Evolutionary conservation across 106 monocot species (phyloP).

Genomic region (Posidonia australis): DNA sequence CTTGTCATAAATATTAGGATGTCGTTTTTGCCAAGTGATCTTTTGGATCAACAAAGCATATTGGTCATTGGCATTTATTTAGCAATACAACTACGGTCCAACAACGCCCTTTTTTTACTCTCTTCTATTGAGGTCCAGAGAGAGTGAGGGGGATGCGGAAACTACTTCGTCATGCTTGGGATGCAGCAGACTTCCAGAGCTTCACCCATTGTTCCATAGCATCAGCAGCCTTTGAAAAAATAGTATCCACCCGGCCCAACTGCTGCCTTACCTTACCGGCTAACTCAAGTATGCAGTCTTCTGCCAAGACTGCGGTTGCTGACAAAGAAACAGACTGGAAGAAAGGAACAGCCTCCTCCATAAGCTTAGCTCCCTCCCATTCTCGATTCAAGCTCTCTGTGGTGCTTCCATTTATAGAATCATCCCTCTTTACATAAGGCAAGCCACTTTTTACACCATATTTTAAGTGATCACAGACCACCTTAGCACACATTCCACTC

Average conservation of each 20-base stretch:
- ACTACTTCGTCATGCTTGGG: constrained; percentile 4
- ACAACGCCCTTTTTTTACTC: too few species aligned
- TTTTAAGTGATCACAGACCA: constrained; percentile 55
- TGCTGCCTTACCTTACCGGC: constrained; percentile 41
- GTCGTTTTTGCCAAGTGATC: too few species aligned
- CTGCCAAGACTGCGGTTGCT: constrained; percentile 20
- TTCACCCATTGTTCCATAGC: constrained; percentile 82
- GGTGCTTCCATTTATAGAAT: background rate
- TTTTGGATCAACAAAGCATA: too few species aligned
- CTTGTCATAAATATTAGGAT: too few species aligned
- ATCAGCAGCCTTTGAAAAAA: constrained; percentile 44
- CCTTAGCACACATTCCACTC: constrained; percentile 71
- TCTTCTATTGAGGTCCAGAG: too few species aligned
- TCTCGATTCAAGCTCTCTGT: constrained; percentile 40
- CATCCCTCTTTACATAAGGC: constrained; percentile 62
- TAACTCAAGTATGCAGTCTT: constrained; percentile 50
- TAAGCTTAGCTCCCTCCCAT: constrained; percentile 49
- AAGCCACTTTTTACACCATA: constrained; percentile 67
- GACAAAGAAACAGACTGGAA: constrained; percentile 56
- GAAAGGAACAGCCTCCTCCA: constrained; percentile 63
- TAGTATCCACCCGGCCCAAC: constrained; percentile 29
- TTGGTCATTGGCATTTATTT: too few species aligned
- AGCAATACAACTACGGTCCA: too few species aligned
- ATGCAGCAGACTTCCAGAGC: constrained; percentile 49
- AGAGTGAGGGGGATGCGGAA: too few species aligned